phyloP scores from a whole-genome alignment of 495 filamentous ascomycete species.

The Tetracladium setigerum region DNA sequence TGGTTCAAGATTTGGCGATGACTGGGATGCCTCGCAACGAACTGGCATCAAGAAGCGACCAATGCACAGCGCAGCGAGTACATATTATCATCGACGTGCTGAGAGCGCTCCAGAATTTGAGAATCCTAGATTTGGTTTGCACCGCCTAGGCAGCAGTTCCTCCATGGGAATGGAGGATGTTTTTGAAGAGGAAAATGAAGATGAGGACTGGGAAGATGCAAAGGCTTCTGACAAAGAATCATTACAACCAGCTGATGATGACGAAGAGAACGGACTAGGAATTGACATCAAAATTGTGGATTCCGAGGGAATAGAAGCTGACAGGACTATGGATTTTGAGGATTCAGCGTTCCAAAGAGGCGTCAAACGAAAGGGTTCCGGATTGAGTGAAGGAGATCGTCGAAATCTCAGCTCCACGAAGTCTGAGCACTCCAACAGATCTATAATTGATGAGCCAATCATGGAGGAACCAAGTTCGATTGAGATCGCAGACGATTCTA shows the following conservation, averaged over 20 bases:
- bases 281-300: conserved; percentile 44
- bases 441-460: conserved; percentile 38
- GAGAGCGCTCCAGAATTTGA: conserved; percentile 91
- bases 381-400: conserved; percentile 25
- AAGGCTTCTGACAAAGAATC: conserved; percentile 35
- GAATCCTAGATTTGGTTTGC: conserved; percentile 48
- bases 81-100: conserved; percentile 80
- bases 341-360: conserved; percentile 4
- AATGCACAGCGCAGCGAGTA: conserved; percentile 80
- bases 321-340: conserved; percentile 16
- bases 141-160: conserved; percentile 53
- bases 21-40: conserved; percentile 47
- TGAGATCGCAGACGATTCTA: conserved; percentile 33
- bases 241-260: conserved; percentile 24
- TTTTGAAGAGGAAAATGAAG: conserved; percentile 93
- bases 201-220: conserved; percentile 43
- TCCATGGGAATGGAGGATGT: conserved; percentile 83
- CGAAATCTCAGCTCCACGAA: conserved; percentile 22
- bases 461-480: conserved; percentile 30
- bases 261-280: conserved; percentile 32
- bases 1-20: conserved; percentile 39
- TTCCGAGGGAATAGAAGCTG: conserved; percentile 21
- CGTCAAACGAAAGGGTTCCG: conserved; percentile 33
- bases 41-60: conserved; percentile 59
- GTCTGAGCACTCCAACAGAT: conserved; percentile 30